phyloP scores from a whole-genome alignment of 106 monocot species.

The Platanthera guangdongensis region DNA sequence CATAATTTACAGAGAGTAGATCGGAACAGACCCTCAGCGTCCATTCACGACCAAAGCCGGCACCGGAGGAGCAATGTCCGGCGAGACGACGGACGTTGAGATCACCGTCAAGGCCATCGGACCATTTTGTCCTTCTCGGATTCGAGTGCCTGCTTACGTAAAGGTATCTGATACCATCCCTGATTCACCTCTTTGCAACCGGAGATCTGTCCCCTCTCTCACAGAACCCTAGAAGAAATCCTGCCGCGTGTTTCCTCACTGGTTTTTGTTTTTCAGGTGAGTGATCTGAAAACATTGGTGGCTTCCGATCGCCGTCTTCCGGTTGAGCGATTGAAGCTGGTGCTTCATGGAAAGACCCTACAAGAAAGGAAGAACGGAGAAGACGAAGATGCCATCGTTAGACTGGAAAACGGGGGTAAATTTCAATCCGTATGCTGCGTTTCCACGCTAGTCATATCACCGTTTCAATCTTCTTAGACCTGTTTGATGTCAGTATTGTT shows the following conservation, averaged over 20 bases:
- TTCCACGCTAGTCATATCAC: background rate
- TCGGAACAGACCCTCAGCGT: too few species aligned
- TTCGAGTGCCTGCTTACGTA: conserved; percentile 18
- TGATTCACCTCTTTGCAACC: background rate
- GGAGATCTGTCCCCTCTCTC: background rate
- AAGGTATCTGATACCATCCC: conserved; percentile 9
- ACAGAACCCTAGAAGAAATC: conserved; percentile 5
- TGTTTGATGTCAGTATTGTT: too few species aligned
- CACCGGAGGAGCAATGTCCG: conserved; percentile 6
- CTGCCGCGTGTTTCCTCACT: background rate
- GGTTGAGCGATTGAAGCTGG: conserved; percentile 40
- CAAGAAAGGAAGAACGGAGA: conserved; percentile 21
- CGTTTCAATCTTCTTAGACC: too few species aligned
- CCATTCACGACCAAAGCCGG: background rate
- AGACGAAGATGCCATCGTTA: conserved; percentile 24
- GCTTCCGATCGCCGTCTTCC: conserved; percentile 33
- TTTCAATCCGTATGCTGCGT: background rate
- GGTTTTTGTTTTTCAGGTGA: conserved; percentile 15
- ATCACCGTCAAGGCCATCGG: conserved; percentile 32
- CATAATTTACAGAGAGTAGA: too few species aligned
- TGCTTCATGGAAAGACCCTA: conserved; percentile 39
- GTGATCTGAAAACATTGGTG: conserved; percentile 34
- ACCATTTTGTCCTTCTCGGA: conserved; percentile 19
- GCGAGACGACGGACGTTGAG: conserved; percentile 17
- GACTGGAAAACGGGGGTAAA: conserved; percentile 39